Evolutionary conservation across 805 yeast genomes (phyloP), one percentile per base, ranked within the genome.

Genomic region (Candida bentonensis): DNA sequence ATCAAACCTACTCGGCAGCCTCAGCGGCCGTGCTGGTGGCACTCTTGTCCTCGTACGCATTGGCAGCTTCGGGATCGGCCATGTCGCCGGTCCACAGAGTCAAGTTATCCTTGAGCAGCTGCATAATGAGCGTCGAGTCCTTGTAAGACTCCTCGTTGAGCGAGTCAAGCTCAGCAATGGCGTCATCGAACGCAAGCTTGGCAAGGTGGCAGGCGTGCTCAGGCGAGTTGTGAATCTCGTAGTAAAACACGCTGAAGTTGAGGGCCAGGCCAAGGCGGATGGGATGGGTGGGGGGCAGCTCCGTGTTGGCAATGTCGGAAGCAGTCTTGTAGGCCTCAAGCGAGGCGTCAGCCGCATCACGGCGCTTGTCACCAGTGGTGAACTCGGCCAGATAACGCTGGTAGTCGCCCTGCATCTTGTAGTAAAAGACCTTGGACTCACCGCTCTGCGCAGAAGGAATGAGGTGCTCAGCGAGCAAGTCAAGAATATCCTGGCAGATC

Each of bases 401-500:
- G 76, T 89, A 89, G 69, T 89, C 98, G 73, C 98, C 98, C 76
- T 89, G 88, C 96, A 89, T 89, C 79, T 89, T 89, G 74, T 87
- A 89, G 76, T 89, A 89, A 70, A 89, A 89, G 46, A 89, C 98
- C 76, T 89, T 89, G 44, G 96, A 86, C 73, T 89, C 98, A 60
- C 97, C 97, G 53, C 94, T 78, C 67, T 86, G 94, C 53, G 97
- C 96, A 54, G 87, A 76, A 57, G 96, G 89, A 62, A 89, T 87
- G 66, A 89, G 78, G 67, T 86, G 92, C 60, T 82, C 77, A 54
- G 84, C 82, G 64, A 89, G 77, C 49, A 92, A 96, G 40, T 78
- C 70, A 62, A 89, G 72, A 60, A 92, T 88, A 66, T 89, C 98
- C 61, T 85, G 88, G 71, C 97, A 89, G 61, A 89, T 92, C 64